Conservation (phyloP, 805 yeast species). For the Candida montana region DNA sequence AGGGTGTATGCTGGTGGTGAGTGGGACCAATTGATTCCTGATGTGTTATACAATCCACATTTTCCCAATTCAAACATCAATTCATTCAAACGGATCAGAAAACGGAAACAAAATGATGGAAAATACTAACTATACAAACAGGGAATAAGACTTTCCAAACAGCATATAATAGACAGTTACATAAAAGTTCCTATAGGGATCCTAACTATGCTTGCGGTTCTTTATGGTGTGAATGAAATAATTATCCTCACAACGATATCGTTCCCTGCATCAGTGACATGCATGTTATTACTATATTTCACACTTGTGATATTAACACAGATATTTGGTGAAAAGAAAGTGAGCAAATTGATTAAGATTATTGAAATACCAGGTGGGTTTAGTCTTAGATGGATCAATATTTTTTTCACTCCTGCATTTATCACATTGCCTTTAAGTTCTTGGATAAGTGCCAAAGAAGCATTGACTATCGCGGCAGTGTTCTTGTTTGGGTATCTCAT, state of each 20-base stretch:
- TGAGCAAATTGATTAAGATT: conserved; percentile 22
- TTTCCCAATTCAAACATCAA: no score
- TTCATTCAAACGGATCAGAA: no score
- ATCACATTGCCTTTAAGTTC: conserved; percentile 63
- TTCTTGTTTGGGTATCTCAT: conserved; percentile 60
- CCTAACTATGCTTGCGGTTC: conserved; percentile 14
- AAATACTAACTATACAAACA: background rate
- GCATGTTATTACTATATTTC: conserved; percentile 57
- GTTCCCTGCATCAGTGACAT: conserved; percentile 68
- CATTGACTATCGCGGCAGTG: conserved; percentile 68
- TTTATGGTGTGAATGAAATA: conserved; percentile 25
- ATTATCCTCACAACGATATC: conserved; percentile 30
- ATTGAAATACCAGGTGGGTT: conserved; percentile 65
- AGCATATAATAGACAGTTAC: conserved; percentile 19
- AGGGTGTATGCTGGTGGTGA: no score
- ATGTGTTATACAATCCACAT: no score
- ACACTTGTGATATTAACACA: conserved; percentile 35
- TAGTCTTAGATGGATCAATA: conserved; percentile 70
- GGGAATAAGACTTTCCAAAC: conserved; percentile 17
- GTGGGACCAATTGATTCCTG: no score
- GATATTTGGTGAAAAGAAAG: conserved; percentile 31
- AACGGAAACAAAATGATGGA: no score
- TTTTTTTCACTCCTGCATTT: conserved; percentile 74
- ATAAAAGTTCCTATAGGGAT: conserved; percentile 23
- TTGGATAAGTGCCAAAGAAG: conserved; percentile 62